Evolutionary conservation across 805 yeast species (phyloP).

Genomic region (Ogataea siamensis): DNA sequence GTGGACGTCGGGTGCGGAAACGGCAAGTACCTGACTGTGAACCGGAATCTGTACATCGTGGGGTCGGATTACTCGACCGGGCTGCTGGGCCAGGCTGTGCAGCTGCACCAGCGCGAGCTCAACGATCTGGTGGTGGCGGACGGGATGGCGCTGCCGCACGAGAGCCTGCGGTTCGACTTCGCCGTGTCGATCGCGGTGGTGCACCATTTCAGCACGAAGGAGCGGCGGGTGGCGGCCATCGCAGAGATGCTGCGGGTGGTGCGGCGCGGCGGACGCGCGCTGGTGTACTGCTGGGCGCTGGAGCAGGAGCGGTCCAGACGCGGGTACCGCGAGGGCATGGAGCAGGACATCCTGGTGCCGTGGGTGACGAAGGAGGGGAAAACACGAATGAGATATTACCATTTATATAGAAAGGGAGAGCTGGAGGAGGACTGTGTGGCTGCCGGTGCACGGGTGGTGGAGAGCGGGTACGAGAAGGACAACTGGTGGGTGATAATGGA

Average conservation of each 20-base stretch:
- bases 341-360: constrained; percentile 91
- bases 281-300: constrained; percentile 95
- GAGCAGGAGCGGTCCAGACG: constrained; percentile 87
- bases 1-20: constrained; percentile 97
- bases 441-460: constrained; percentile 71
- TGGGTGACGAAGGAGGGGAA: constrained; percentile 65
- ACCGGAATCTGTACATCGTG: constrained; percentile 62
- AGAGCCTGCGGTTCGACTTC: constrained; percentile 54
- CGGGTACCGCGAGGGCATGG: constrained; percentile 89
- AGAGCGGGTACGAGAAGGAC: constrained; percentile 85
- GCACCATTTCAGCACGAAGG: constrained; percentile 88
- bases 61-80: constrained; percentile 79
- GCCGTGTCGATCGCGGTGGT: constrained; percentile 95
- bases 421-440: constrained; percentile 61
- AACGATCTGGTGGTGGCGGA: constrained; percentile 74
- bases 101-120: constrained; percentile 28
- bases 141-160: constrained; percentile 66
- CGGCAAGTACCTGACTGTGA: constrained; percentile 83
- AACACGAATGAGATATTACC: constrained; percentile 84
- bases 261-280: constrained; percentile 58
- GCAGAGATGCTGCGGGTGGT: constrained; percentile 58
- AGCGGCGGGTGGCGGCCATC: constrained; percentile 76
- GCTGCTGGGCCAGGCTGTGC: constrained; percentile 59
- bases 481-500: constrained; percentile 82
- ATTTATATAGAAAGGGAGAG: constrained; percentile 82